These are phyloP conservation scores for Ciborinia camelliae DNA, from an alignment of 2,329 filamentous ascomycete genomes.

Conservation along the genomic window DNA sequence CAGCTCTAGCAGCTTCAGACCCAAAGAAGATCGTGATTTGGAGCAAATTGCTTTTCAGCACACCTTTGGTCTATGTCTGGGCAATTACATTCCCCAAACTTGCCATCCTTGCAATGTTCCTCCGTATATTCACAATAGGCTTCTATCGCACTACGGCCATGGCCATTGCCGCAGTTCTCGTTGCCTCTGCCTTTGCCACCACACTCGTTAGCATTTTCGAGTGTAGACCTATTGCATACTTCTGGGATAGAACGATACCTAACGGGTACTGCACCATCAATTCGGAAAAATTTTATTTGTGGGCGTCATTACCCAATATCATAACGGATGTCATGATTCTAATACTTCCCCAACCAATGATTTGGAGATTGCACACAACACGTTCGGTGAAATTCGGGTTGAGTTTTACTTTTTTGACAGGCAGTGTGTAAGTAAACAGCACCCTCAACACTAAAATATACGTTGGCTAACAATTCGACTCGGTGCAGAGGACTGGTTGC, in stretches of 20 bases:
- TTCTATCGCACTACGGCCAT: neutral
- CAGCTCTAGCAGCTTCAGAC: neutral
- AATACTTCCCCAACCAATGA: neutral
- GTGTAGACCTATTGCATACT: neutral
- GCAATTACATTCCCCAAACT: constrained; percentile 11
- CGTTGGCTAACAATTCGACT: neutral
- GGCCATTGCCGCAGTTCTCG: neutral
- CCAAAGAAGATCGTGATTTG: neutral
- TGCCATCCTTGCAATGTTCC: constrained; percentile 2
- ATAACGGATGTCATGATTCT: neutral
- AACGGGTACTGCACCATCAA: neutral
- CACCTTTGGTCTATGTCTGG: neutral
- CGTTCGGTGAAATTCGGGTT: neutral
- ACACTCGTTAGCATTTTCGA: neutral
- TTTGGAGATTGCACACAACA: constrained; percentile 5
- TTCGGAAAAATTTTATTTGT: neutral
- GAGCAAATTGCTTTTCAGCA: neutral
- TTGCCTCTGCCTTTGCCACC: neutral
- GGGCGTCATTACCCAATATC: neutral
- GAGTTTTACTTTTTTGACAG: neutral
- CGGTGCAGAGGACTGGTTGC: neutral
- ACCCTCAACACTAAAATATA: neutral
- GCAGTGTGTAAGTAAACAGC: constrained; percentile 1
- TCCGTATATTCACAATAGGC: constrained; percentile 8
- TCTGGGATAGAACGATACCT: neutral